phyloP scores from a whole-genome alignment of 164 flowering plant genomes.

The Hamamelis virginiana region DNA sequence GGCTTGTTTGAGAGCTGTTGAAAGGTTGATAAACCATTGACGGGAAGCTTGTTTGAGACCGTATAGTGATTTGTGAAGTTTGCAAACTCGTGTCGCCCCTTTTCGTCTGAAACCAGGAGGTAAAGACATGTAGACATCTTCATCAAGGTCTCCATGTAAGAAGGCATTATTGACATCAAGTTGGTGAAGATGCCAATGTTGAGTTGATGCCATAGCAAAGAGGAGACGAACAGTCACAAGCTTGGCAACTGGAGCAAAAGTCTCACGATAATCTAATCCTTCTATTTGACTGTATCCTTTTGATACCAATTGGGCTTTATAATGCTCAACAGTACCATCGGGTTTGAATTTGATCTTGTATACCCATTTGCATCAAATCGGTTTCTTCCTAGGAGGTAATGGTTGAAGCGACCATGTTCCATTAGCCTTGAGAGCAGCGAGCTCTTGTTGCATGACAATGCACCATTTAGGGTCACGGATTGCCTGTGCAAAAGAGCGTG shows the following conservation, averaged over 20 bases:
- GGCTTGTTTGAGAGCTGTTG: conserved; percentile 5
- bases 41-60: conserved; percentile 4
- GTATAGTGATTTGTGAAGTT: conserved; percentile 5
- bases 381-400: conserved; percentile 10
- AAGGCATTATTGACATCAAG: no score
- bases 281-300: conserved; percentile 12
- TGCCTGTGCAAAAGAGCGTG: conserved; percentile 7
- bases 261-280: no score
- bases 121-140: no score
- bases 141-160: no score
- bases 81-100: no score
- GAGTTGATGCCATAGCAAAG: conserved; percentile 12
- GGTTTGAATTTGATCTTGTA: no score
- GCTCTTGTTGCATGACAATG: conserved; percentile 13
- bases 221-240: no score
- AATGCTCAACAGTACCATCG: conserved; percentile 7
- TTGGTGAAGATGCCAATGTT: conserved; percentile 14
- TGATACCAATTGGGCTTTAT: conserved; percentile 10
- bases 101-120: no score
- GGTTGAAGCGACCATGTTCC: conserved; percentile 7
- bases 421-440: conserved; percentile 9
- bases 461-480: conserved; percentile 10
- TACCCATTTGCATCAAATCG: conserved; percentile 10
- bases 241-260: no score
- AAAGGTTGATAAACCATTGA: no score